A percentile compares a stretch with the other conserved stretches of the same genome.
Evolutionary conservation across 2,329 filamentous ascomycete genomes (phyloP).

Genomic region (Decorospora gaudefroyi): DNA sequence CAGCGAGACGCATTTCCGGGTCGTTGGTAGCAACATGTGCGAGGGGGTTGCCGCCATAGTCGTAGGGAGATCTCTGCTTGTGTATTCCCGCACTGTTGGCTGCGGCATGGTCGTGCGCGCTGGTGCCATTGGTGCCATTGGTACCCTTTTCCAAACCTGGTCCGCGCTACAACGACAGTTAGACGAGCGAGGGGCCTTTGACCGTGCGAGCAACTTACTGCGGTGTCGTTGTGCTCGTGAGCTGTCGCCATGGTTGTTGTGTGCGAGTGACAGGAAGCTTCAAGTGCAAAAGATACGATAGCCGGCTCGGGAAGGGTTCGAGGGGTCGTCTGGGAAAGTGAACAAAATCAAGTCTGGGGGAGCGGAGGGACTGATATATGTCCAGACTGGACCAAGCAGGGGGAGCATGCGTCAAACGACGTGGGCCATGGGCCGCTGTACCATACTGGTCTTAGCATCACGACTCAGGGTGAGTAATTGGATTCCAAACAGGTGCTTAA

Average conservation of each 20-base stretch:
- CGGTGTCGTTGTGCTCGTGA: conserved; percentile 42
- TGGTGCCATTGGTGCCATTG: conserved; percentile 43
- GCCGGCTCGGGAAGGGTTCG: not conserved
- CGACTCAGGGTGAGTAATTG: conserved; percentile 36
- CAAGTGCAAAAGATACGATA: conserved; percentile 4
- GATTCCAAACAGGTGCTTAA: conserved; percentile 35
- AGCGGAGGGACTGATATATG: conserved; percentile 40
- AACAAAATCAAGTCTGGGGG: conserved; percentile 34
- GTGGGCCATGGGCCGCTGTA: conserved; percentile 39
- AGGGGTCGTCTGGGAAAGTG: conserved; percentile 32
- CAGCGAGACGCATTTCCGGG: conserved; percentile 51
- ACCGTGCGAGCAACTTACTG: conserved; percentile 28
- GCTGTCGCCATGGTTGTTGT: conserved; percentile 50
- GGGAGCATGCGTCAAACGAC: conserved; percentile 36
- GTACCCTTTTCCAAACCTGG: conserved; percentile 31
- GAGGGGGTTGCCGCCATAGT: conserved; percentile 58
- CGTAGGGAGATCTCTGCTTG: conserved; percentile 53
- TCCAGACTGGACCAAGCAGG: conserved; percentile 29
- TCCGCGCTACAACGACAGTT: conserved; percentile 26
- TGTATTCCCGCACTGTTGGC: conserved; percentile 31
- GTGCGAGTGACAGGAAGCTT: conserved; percentile 4
- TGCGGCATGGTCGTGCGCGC: conserved; percentile 48
- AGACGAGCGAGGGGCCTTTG: conserved; percentile 6
- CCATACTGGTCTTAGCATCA: conserved; percentile 27
- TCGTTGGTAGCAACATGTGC: conserved; percentile 57